Evolutionary conservation across 2,329 filamentous ascomycete genomes (phyloP), one percentile per base, ranked within the genome.

Genomic region (Lecanicillium sp.): DNA sequence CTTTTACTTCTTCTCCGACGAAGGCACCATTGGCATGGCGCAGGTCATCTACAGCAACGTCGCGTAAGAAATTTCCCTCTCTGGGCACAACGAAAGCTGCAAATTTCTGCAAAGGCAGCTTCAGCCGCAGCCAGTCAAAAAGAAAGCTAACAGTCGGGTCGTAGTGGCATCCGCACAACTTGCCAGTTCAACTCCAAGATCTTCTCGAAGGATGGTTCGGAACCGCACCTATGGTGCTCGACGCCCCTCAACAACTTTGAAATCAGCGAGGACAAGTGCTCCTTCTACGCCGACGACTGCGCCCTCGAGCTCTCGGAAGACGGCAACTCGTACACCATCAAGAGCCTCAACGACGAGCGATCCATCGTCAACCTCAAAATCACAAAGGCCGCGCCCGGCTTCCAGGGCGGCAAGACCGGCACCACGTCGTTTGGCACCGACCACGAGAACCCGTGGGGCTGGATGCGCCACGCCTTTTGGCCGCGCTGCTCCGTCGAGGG

Each of bases 21-120:
- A 70, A 44, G 92, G 92, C 36, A 73, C 81, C 46, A 62, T 89
- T 47, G 86, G 75, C 38, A 77, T 95, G 62, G 79, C 78, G 44
- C 92, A 98, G 72, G 75, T 97, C 64, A 95, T 98, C 61, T 95
- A 97, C 72, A 97, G 86, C 71, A 96, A 95, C 65, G 85, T 98
- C 60, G 84, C 79, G 89, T 96, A 80, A 64, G 82, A 39, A 45
- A 28, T 29, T 9, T 44, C 30, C 35, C 42, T 15, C 41, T 36
- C 41, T 34, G n/a, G n/a, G n/a, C n/a, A n/a, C n/a, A n/a, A n/a
- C n/a, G n/a, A n/a, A n/a, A n/a, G n/a, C n/a, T n/a, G 22, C 22
- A 25, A 11, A 25, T 25, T 25, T 25, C n/a, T n/a, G n/a, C n/a
- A n/a, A n/a, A n/a, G n/a, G n/a, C n/a, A n/a, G n/a, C n/a, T 44